These are phyloP conservation scores for Cyclotella baltica DNA, from an alignment of 108 stramenopile species.

Conservation along the genomic window DNA sequence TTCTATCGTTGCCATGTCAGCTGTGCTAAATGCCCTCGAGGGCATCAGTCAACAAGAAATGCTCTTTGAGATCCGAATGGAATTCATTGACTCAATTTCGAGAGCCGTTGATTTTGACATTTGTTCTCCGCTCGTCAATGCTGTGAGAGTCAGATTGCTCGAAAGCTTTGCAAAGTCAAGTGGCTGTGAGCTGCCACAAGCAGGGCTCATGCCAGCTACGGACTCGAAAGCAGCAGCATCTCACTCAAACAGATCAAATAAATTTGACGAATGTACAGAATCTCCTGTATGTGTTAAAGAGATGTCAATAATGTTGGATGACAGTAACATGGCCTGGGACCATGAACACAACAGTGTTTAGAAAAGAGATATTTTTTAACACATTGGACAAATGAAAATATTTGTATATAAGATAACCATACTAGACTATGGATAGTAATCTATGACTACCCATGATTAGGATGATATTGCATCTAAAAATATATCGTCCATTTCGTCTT, in stretches of 20 bases:
- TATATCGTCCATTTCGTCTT: neutral
- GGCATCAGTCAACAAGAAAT: conserved; percentile 11
- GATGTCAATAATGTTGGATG: conserved; percentile 5
- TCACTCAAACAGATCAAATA: neutral
- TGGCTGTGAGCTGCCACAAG: conserved; percentile 28
- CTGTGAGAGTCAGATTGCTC: conserved; percentile 29
- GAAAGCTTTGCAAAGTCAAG: conserved; percentile 39
- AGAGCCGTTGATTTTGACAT: conserved; percentile 26
- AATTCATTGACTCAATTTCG: conserved; percentile 26
- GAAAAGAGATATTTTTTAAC: neutral
- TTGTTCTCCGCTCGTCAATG: conserved; percentile 33
- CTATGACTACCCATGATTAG: too few species aligned
- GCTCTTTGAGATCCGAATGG: conserved; percentile 22
- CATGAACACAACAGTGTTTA: neutral
- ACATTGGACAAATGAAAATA: neutral
- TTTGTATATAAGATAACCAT: neutral
- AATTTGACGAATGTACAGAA: neutral
- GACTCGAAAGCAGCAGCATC: conserved; percentile 7
- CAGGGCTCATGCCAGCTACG: conserved; percentile 17
- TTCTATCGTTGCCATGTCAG: conserved; percentile 32
- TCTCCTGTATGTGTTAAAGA: conserved; percentile 36
- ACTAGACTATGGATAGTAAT: neutral
- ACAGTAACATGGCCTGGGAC: neutral
- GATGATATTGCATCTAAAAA: conserved; percentile 20
- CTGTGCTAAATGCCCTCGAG: conserved; percentile 41